Evolutionary conservation across 176 grass and related monocot species (phyloP).

Genomic region (Puccinellia tenuiflora): DNA sequence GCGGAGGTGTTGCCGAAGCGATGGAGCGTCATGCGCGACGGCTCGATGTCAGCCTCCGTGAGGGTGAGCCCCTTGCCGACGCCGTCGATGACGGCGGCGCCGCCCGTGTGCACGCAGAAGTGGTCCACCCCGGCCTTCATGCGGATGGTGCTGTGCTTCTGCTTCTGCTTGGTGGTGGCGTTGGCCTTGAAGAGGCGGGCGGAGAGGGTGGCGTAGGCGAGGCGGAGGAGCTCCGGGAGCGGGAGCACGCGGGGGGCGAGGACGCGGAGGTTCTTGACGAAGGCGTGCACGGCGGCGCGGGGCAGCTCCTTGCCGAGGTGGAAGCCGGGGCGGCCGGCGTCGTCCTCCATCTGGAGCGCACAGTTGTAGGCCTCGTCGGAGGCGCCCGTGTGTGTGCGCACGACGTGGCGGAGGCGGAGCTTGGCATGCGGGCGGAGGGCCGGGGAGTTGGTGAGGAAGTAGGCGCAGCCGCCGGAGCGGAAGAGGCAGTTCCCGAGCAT

Average conservation of each 20-base stretch:
- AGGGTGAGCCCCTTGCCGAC: slow-evolving; percentile 65
- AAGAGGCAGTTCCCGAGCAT: slow-evolving; percentile 97
- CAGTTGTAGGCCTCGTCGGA: slow-evolving; percentile 75
- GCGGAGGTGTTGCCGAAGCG: slow-evolving; percentile 93
- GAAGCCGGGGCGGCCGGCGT: slow-evolving; percentile 57
- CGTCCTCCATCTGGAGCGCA: slow-evolving; percentile 82
- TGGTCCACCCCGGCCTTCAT: slow-evolving; percentile 69
- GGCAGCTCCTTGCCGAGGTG: slow-evolving; percentile 83
- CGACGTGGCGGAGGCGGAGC: slow-evolving; percentile 58
- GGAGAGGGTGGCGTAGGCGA: slow-evolving; percentile 11
- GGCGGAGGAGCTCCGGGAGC: slow-evolving; percentile 48
- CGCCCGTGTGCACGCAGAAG: slow-evolving; percentile 87
- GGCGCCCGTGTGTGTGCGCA: slow-evolving; percentile 79
- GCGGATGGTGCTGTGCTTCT: slow-evolving; percentile 17
- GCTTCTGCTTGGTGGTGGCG: background rate
- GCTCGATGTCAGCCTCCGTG: slow-evolving; percentile 65
- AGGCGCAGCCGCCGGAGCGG: slow-evolving; percentile 90
- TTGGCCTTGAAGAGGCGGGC: slow-evolving; percentile 7
- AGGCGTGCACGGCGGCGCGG: slow-evolving; percentile 56
- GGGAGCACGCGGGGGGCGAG: slow-evolving; percentile 63
- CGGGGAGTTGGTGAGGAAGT: slow-evolving; percentile 72
- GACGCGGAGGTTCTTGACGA: slow-evolving; percentile 71
- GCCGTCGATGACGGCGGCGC: slow-evolving; percentile 73
- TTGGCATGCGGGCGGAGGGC: slow-evolving; percentile 24
- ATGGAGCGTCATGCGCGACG: slow-evolving; percentile 83